A percentile compares a stretch with the other conserved stretches of the same genome.
Conservation (phyloP, 2,329 filamentous ascomycete species). For the Bimuria novae-zelandiae region DNA sequence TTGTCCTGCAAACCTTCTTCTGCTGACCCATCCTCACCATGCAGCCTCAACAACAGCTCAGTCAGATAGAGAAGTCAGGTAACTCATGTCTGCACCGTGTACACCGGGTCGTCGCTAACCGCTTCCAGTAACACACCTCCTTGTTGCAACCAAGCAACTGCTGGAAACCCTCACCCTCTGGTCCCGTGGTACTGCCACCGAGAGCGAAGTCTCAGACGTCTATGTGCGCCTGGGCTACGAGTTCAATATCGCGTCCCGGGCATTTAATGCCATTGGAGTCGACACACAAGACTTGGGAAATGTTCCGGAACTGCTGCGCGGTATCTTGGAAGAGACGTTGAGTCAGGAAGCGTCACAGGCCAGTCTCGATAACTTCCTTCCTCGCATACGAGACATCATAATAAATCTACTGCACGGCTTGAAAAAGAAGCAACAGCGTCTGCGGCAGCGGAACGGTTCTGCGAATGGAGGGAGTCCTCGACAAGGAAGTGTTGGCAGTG, state of each 20-base stretch:
- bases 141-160: conserved; percentile 96
- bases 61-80: conserved; percentile 92
- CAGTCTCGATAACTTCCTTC: conserved; percentile 91
- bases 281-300: conserved; percentile 94
- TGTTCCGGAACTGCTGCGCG: conserved; percentile 86
- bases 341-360: conserved; percentile 95
- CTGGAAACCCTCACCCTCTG: conserved; percentile 97
- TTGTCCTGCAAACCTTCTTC: neutral
- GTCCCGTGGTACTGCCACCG: conserved; percentile 89
- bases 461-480: conserved; percentile 47
- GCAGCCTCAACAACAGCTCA: conserved; percentile 75
- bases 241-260: conserved; percentile 97
- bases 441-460: conserved; percentile 63
- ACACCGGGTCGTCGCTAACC: conserved; percentile 4
- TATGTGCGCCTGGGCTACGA: conserved; percentile 97
- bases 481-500: conserved; percentile 42
- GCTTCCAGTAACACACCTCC: conserved; percentile 70
- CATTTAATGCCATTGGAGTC: conserved; percentile 95
- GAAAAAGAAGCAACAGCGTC: conserved; percentile 93
- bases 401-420: conserved; percentile 95
- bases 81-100: neutral
- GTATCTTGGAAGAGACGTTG: conserved; percentile 91
- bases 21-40: conserved; percentile 10
- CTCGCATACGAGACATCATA: conserved; percentile 95
- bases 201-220: conserved; percentile 95